Conservation (phyloP, 441 rosid species). For the Jatropha multifida region DNA sequence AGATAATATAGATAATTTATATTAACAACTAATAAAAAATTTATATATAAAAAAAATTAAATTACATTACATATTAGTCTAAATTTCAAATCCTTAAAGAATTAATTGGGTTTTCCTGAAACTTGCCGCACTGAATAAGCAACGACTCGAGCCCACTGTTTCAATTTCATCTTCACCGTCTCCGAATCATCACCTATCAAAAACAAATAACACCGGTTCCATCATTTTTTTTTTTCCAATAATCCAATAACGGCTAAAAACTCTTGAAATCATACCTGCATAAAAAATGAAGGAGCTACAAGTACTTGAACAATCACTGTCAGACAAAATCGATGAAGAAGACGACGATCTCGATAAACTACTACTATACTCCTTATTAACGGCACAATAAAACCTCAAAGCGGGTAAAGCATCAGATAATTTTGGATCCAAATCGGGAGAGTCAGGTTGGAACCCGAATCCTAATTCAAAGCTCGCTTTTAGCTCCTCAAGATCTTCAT, state of each 20-base stretch:
- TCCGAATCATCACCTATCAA: conserved; percentile 59
- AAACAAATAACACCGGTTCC: conserved; percentile 8
- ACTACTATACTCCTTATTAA: conserved; percentile 51
- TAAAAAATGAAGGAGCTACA: conserved; percentile 35
- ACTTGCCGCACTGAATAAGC: conserved; percentile 70
- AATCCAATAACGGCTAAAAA: neutral
- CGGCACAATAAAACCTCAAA: conserved; percentile 61
- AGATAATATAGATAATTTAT: too few relatives aligned
- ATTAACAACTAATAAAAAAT: too few relatives aligned
- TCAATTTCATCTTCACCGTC: conserved; percentile 61
- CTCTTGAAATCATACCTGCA: conserved; percentile 35
- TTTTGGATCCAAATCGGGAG: conserved; percentile 64
- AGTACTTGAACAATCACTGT: conserved; percentile 19
- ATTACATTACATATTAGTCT: too few relatives aligned
- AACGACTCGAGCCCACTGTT: conserved; percentile 82
- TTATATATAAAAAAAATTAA: too few relatives aligned
- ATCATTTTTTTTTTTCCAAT: neutral
- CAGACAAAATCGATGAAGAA: conserved; percentile 46
- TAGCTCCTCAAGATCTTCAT: conserved; percentile 78
- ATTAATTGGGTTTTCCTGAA: conserved; percentile 43
- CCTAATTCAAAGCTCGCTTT: conserved; percentile 77
- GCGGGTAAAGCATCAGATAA: conserved; percentile 68
- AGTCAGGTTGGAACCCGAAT: conserved; percentile 65
- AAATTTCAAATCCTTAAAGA: neutral
- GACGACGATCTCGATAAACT: conserved; percentile 56